Evolutionary conservation across 148 eudicot species (phyloP), one percentile per base, ranked within the genome.

Genomic region (Beta vulgaris): DNA sequence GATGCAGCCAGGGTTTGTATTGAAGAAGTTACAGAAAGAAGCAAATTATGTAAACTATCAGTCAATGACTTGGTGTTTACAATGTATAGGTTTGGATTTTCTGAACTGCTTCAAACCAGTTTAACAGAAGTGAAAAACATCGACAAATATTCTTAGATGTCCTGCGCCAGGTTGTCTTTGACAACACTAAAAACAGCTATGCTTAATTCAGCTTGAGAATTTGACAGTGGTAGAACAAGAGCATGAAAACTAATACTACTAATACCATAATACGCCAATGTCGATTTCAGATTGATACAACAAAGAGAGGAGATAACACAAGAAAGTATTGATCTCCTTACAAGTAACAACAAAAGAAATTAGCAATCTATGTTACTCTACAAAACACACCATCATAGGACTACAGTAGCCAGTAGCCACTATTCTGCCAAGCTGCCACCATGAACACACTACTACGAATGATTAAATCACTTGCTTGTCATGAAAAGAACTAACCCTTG

Each of bases 311-410:
- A 77, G 79, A 59, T 28, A 69, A 77, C 74, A 77, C 74, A 77
- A 69, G 79, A 46, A 69, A 60, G 74, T 77, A 69, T 77, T 77
- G 58, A 61, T 70, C 79, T 61, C 74, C 51, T 51, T 46, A 57
- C 28, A n/a, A n/a, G n/a, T 59, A 57, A 18, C 73, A 57, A 28
- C 68, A 44, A 40, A 54, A 77, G 44, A 58, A 59, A 59, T 2
- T 61, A 69, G 74, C 43, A 2, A 7, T 16, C 26, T 13, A 23
- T 18, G n/a, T 5, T 19, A 4, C 9, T 11, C 40, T 48, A 51
- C 51, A 36, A 7, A 14, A 28, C 43, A 60, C 26, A 69, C 9
- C n/a, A 51, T 71, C n/a, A 15, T 49, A 35, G 29, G 14, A 71
- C 35, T 0, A 43, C 14, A 29, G 35, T 26, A 29, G 37, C 42